Base-by-base conservation (phyloP, 2,329 filamentous ascomycete genomes). In the Fusarium sarcochroum region DNA sequence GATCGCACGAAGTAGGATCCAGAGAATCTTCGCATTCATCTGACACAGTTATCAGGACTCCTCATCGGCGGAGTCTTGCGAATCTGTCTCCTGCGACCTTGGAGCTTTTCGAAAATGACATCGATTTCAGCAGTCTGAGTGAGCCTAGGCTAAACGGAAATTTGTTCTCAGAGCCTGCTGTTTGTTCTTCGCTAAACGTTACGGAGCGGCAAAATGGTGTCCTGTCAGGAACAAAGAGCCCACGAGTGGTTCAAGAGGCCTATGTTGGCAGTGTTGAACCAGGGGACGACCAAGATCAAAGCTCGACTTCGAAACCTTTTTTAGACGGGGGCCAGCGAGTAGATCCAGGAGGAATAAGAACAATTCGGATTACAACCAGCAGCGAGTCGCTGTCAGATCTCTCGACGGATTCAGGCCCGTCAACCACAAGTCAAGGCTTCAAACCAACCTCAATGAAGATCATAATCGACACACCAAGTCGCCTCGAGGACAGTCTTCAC, bases 1-100 rank as follows among this genome's bases (percentile, higher is more conserved):
- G 14, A 6, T 21, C 40, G 21, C 46, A 37, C 20, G 42, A 46
- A 37, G 13, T 37, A 18, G 11, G 44, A 14, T 48, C 56, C 14
- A 46, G 62, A 6, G 48, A 57, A 18, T 59, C 48, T 4, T 69
- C 72, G 2, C 63, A 70, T 25, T 83, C 82, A 7, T 75, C 76
- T 11, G 73, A 74, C 13, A 84, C 83, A 1, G 73, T 83, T 13
- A 70, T 84, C 13, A 77, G 76, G 42, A 80, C 77, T 5, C 75
- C 77, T 13, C 70, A 73, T 34, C 65, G 71, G 35, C 73, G 63
- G 21, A 75, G 73, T 41, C 51, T 72, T 37, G 68, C 62, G n/a
- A 49, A 70, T 14, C 21, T 65, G 11, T 68, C 76, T 17, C 62
- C 72, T 14, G 59, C 72, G 34, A 73, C 74, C 5, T 63, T 74